Base-by-base conservation (phyloP, 2,329 filamentous ascomycete genomes). In the Aspergillus ruber region DNA sequence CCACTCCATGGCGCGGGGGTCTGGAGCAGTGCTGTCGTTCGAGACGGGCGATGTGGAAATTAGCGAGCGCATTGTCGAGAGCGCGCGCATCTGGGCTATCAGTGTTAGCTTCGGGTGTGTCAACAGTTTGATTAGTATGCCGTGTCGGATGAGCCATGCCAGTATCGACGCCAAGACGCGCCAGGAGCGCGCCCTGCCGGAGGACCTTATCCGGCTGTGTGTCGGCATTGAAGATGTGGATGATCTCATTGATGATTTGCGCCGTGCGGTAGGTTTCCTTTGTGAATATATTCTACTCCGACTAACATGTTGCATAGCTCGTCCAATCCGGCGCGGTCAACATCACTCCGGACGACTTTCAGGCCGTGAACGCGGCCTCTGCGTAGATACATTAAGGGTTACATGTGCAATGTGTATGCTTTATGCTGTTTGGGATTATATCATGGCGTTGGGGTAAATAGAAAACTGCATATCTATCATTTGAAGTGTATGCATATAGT, bases 101-200 rank as follows among this genome's bases (percentile, higher is more conserved):
- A 94, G 88, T 56, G 93, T 98, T 50, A 95, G 89, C 63, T 98
- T 98, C 66, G 93, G 93, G 42, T 97, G 93, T 67, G 93, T 98
- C 56, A 98, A 98, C 74, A 95, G 88, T 66, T 75, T 98, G 67
- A 98, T 98, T 70, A 96, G 90, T 74, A 96, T 98, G 91, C 91
- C 93, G 7, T 98, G 93, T 73, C 90, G 91, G 62, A 98, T 98
- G 94, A 97, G 91, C 71, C 93, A 98, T 71, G 93, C 93, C 35
- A 95, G 89, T 65, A 98, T 98, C 63, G 93, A 97, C 65, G 88
- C 90, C 50, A 95, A 95, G 75, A 97, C 90, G 45, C 79, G 93
- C 57, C 78, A 82, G 60, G 90, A 95, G 72, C 81, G 90, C 54
- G 85, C 91, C 55, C 86, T 98, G 83, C 93, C 93, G 9, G 93